Evolutionary conservation across 441 rosid species (phyloP), one percentile per base, ranked within the genome.

Genomic region (Gossypium gossypioides): DNA sequence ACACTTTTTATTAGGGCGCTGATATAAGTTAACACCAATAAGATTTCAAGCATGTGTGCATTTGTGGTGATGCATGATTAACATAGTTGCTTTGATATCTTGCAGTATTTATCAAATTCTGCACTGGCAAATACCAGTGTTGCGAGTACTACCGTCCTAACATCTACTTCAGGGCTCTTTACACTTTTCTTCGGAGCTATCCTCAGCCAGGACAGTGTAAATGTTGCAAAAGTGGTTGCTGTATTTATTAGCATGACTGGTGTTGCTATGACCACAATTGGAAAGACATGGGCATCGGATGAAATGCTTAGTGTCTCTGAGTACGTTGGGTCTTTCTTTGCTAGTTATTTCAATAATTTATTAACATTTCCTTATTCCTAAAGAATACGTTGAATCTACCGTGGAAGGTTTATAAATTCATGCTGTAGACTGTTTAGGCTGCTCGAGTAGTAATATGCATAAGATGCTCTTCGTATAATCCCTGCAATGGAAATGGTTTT

Each of bases 51-150:
- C 3, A 59, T 60, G 12, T 19, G 8, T 18, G 58, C 21, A 21
- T 32, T 32, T 19, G 19, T 58, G 4, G 1, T 4, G n/a, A 19
- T 52, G 60, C 7, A 29, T 42, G 21, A 25, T 70, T 61, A 63
- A n/a, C 12, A 21, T 44, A 1, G 44, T 37, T 78, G 2, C 52
- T 68, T 76, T 72, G 40, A 19, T 32, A 6, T 69, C 61, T 70
- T 81, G 87, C 85, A 87, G 91, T 87, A 85, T 69, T 75, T 81
- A 13, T 82, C 87, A 0, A 88, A 85, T 77, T 81, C 85, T 1
- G 88, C 93, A 46, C 81, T 87, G 18, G 88, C 89, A 58, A 87
- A 87, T 74, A 85, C 93, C 15, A 88, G 89, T 13, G 91, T 88
- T 50, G 89, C 89, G 42, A 88, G 86, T 60, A 84, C 92, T 57